phyloP scores from a whole-genome alignment of 306 rosid genomes.

The Vachellia collinsii region DNA sequence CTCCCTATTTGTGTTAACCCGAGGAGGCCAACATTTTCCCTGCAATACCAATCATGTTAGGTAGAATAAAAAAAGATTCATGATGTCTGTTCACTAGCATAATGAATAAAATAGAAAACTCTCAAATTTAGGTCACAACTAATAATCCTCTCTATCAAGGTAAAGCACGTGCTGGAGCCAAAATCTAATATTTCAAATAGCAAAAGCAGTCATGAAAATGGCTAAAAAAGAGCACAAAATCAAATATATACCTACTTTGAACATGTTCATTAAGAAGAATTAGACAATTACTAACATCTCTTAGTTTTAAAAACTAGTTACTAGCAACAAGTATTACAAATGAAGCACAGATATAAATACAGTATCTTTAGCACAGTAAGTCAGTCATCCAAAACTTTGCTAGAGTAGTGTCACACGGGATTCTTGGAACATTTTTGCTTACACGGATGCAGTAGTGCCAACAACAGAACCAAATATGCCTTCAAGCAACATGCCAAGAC shows the following conservation, averaged over 20 bases:
- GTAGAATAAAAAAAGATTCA: neutral
- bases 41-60: slow-evolving; percentile 42
- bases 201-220: neutral
- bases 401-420: neutral
- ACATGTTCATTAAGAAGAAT: neutral
- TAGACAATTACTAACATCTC: neutral
- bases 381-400: neutral
- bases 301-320: neutral
- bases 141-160: neutral
- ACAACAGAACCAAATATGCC: slow-evolving; percentile 84
- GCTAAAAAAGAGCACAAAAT: neutral
- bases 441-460: slow-evolving; percentile 94
- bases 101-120: slow-evolving; percentile 1
- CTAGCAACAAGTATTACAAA: neutral
- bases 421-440: slow-evolving; percentile 43
- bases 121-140: neutral
- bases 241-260: neutral
- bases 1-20: slow-evolving; percentile 95
- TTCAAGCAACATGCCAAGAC: slow-evolving; percentile 75
- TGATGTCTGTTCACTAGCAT: neutral
- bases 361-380: neutral
- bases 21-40: slow-evolving; percentile 95
- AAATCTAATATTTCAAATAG: neutral
- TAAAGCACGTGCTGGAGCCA: neutral
- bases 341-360: neutral